phyloP scores from a whole-genome alignment of 1,284 basidiomycete genomes.

The Crepidotus sp. region DNA sequence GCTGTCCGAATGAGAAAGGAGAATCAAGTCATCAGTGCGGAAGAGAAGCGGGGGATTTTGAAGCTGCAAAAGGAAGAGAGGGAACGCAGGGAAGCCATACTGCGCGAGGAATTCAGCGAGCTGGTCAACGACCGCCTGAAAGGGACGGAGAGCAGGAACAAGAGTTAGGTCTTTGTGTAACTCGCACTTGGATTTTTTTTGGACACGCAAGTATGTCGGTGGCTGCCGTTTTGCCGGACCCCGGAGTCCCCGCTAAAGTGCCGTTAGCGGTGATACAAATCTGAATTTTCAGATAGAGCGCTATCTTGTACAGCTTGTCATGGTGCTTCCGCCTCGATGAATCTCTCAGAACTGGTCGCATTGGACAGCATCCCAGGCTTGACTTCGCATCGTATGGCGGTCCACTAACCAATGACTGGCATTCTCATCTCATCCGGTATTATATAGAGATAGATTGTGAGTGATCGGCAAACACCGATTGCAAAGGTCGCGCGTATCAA shows the following conservation, averaged over 20 bases:
- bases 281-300: background rate
- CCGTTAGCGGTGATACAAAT: background rate
- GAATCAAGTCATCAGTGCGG: constrained; percentile 96
- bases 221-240: no score
- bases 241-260: no score
- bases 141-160: constrained; percentile 21
- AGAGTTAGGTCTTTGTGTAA: constrained; percentile 3
- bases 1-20: constrained; percentile 97
- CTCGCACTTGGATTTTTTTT: background rate
- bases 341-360: background rate
- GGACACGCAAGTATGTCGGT: background rate
- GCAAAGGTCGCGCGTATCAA: no score
- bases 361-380: constrained; percentile 1
- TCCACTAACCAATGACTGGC: background rate
- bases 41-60: constrained; percentile 92
- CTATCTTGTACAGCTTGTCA: background rate
- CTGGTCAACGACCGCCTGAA: constrained; percentile 70
- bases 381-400: constrained; percentile 1
- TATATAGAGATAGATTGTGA: constrained; percentile 27
- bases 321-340: background rate
- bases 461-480: constrained; percentile 12
- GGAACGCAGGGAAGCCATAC: constrained; percentile 76
- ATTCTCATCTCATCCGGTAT: background rate
- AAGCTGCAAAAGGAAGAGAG: constrained; percentile 92
- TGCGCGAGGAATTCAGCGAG: constrained; percentile 74